Conservation (phyloP, 805 yeast species). For the Cyberlindnera maritima region DNA sequence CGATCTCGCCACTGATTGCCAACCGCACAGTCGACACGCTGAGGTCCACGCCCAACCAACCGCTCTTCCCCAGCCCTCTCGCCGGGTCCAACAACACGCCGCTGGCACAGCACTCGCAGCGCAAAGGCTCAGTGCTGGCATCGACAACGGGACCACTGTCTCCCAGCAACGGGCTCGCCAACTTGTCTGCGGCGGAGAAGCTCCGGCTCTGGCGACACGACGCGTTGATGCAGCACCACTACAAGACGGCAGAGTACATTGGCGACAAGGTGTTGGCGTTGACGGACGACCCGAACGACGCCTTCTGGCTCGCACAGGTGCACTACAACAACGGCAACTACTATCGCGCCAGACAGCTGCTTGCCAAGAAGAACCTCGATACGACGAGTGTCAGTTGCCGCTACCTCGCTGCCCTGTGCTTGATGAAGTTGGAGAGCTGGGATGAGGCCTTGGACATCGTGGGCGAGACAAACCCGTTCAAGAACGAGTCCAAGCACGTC, state of each 20-base stretch:
- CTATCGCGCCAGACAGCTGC: conserved; percentile 71
- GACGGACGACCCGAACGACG: conserved; percentile 87
- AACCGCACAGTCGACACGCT: conserved; percentile 35
- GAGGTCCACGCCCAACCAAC: conserved; percentile 49
- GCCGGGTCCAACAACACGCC: conserved; percentile 29
- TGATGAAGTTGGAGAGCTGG: conserved; percentile 69
- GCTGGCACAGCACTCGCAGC: background rate
- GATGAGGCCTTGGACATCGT: conserved; percentile 87
- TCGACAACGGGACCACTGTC: background rate
- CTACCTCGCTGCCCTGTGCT: conserved; percentile 73
- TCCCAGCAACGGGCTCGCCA: background rate
- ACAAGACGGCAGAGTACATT: conserved; percentile 82
- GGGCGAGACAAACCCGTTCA: conserved; percentile 79
- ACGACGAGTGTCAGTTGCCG: conserved; percentile 67
- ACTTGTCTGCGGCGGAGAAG: conserved; percentile 71
- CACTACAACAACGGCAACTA: conserved; percentile 74
- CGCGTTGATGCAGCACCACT: conserved; percentile 89
- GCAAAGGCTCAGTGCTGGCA: background rate
- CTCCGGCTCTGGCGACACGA: conserved; percentile 91
- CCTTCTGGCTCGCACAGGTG: conserved; percentile 95
- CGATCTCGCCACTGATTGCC: conserved; percentile 63
- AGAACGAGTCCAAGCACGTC: conserved; percentile 34
- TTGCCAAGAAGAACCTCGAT: conserved; percentile 54
- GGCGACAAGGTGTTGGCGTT: conserved; percentile 87
- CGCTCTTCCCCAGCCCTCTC: conserved; percentile 31